Evolutionary conservation across 1,284 basidiomycete genomes (phyloP).

Genomic region (Rhodotorula sp.): DNA sequence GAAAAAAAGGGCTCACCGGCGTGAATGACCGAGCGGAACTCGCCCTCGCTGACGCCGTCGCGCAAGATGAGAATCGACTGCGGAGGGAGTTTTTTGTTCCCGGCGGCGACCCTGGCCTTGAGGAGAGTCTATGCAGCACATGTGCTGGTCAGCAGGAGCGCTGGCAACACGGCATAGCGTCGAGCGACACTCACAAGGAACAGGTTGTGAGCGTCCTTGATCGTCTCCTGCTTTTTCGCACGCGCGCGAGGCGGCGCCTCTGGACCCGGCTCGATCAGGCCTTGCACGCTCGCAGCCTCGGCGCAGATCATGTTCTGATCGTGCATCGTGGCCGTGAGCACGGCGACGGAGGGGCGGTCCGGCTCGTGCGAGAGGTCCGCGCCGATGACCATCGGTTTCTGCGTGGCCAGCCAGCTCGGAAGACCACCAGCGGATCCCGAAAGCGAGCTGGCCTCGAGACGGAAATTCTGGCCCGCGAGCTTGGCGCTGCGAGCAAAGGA

Average conservation of each 20-base stretch:
- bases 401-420: background rate
- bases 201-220: conserved; percentile 5
- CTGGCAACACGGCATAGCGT: no score
- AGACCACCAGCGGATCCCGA: background rate
- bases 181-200: conserved; percentile 2
- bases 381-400: background rate
- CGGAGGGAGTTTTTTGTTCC: background rate
- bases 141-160: no score
- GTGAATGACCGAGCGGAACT: conserved; percentile 2
- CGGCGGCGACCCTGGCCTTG: background rate
- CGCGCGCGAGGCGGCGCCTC: background rate
- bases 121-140: conserved; percentile 5
- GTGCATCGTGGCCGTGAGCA: conserved; percentile 9
- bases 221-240: conserved; percentile 8
- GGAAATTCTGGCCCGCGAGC: conserved; percentile 11
- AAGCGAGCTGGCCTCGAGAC: background rate
- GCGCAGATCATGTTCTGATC: background rate
- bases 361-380: conserved; percentile 21
- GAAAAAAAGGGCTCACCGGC: background rate
- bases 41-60: conserved; percentile 22
- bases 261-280: background rate
- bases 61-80: conserved; percentile 8
- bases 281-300: conserved; percentile 8
- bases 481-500: conserved; percentile 7
- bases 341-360: conserved; percentile 17